phyloP scores from a whole-genome alignment of 192 early-diverging fungal genomes.

The Geranomyces variabilis region DNA sequence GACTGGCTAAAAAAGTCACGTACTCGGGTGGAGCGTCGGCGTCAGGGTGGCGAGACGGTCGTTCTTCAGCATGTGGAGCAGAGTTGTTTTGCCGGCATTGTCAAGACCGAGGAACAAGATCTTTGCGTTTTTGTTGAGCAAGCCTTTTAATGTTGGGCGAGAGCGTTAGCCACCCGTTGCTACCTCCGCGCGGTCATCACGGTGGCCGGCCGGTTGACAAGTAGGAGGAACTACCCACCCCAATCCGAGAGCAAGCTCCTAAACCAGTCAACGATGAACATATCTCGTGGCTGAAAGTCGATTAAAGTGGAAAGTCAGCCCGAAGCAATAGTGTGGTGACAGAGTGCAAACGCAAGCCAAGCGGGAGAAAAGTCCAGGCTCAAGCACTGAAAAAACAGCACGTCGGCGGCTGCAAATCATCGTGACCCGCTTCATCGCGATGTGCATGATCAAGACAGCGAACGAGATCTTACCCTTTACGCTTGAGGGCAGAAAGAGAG shows the following conservation, averaged over 20 bases:
- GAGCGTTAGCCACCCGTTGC: not conserved
- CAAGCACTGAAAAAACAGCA: too few species aligned
- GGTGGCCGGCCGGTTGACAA: not conserved
- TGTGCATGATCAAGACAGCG: too few species aligned
- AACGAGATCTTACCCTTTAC: too few species aligned
- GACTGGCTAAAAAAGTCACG: conserved; percentile 33
- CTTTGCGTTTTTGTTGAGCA: conserved; percentile 99
- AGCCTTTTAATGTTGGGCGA: conserved; percentile 71
- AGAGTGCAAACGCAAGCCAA: too few species aligned
- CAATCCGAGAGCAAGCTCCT: conserved; percentile 86
- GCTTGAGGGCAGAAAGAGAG: too few species aligned
- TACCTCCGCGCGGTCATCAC: not conserved
- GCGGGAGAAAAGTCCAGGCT: too few species aligned
- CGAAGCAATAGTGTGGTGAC: too few species aligned
- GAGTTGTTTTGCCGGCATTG: conserved; percentile 97
- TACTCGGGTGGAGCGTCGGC: conserved; percentile 98
- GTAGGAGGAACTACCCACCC: conserved; percentile 59
- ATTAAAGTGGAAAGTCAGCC: too few species aligned
- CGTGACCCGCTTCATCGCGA: too few species aligned
- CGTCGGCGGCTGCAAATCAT: too few species aligned
- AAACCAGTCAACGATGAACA: conserved; percentile 99
- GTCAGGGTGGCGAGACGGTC: conserved; percentile 91
- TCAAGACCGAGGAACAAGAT: conserved; percentile 98
- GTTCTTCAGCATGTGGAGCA: conserved; percentile 99
- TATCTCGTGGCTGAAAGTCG: conserved; percentile 42